phyloP scores from a whole-genome alignment of 106 monocot species.

The Narthecium ossifragum region DNA sequence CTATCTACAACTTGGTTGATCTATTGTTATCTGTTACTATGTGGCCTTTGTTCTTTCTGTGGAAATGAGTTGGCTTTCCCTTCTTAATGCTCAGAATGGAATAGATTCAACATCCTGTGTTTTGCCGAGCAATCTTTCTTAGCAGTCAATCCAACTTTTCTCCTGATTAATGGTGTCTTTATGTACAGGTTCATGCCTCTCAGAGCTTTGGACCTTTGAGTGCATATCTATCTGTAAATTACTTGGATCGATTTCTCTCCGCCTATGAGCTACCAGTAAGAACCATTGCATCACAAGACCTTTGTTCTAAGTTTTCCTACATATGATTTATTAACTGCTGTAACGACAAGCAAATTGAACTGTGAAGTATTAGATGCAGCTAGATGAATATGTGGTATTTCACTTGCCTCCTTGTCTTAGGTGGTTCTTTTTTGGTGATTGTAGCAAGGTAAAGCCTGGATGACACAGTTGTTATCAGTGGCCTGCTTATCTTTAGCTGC shows the following conservation, averaged over 20 bases:
- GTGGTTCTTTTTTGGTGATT: constrained; percentile 6
- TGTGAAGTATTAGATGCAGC: no score
- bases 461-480: constrained; percentile 75
- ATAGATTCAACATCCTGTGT: no score
- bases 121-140: no score
- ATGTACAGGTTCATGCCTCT: constrained; percentile 59
- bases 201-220: constrained; percentile 72
- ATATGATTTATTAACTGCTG: no score
- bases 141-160: no score
- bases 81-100: no score
- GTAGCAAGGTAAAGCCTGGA: constrained; percentile 76
- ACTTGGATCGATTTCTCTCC: constrained; percentile 82
- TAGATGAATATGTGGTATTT: background rate
- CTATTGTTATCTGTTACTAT: no score
- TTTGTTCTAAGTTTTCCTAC: background rate
- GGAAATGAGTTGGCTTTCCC: no score
- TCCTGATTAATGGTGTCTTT: background rate
- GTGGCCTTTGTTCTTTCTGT: no score
- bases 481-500: constrained; percentile 77
- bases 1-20: no score
- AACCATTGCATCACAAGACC: background rate
- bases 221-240: constrained; percentile 67
- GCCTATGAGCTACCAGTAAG: constrained; percentile 83
- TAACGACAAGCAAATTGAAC: no score
- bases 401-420: background rate